These are phyloP conservation scores for Sungouiella blattae DNA, from an alignment of 805 yeast species.

Conservation along the genomic window DNA sequence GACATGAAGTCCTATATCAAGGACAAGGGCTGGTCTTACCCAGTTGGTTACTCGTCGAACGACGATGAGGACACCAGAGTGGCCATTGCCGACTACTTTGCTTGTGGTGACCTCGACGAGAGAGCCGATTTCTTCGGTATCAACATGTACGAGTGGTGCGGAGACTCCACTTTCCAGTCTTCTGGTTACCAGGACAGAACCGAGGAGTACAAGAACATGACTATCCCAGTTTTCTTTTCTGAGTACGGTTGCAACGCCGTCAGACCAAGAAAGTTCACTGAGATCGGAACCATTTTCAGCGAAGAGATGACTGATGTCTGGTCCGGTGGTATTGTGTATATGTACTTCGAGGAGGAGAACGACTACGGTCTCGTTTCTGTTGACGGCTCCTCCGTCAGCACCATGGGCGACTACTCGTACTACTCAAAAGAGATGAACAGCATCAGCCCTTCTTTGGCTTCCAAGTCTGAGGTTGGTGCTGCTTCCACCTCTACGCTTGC, in stretches of 20 bases:
- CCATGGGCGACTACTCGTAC: conserved; percentile 55
- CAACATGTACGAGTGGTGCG: conserved; percentile 90
- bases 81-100: conserved; percentile 76
- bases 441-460: conserved; percentile 46
- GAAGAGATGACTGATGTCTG: conserved; percentile 80
- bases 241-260: conserved; percentile 84
- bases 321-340: conserved; percentile 93
- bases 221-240: conserved; percentile 81
- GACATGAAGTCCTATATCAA: conserved; percentile 77
- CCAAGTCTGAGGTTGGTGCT: conserved; percentile 15
- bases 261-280: conserved; percentile 73
- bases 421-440: conserved; percentile 18
- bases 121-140: conserved; percentile 79
- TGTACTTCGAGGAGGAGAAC: conserved; percentile 84
- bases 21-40: conserved; percentile 54
- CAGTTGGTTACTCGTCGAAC: conserved; percentile 91
- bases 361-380: conserved; percentile 75
- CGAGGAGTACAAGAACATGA: conserved; percentile 63
- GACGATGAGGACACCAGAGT: conserved; percentile 83
- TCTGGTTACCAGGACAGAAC: conserved; percentile 77
- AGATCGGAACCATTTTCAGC: conserved; percentile 64
- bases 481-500: conserved; percentile 37
- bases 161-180: conserved; percentile 48
- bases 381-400: conserved; percentile 46
- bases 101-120: conserved; percentile 68